Base-by-base conservation (phyloP, 176 grass and related monocot species). In the Carex pumila region DNA sequence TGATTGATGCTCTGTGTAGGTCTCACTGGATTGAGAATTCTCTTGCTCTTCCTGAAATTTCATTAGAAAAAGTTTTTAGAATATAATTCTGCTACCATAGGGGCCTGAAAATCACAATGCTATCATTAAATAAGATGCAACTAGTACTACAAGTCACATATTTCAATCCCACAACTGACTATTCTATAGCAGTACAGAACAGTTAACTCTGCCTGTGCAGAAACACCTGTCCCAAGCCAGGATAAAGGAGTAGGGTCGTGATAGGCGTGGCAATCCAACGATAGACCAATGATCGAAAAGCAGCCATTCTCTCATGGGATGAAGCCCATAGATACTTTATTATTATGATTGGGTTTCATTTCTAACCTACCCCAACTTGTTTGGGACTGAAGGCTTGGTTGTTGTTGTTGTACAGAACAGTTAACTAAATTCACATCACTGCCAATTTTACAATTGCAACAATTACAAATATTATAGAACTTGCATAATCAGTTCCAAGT, bases 11-110 rank as follows among this genome's bases (percentile, higher is more conserved):
- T 83, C 80, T 12, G 61, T 50, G 41, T 83, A 52, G 34, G 61
- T 83, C 61, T 83, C 80, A 83, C 36, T 22, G 45, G 80, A 66
- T 41, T 81, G 79, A 52, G 80, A 83, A 68, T 83, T 83, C 17
- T 65, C 80, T 83, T 83, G 80, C 60, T 82, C 56, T 17, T 65
- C 80, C 80, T 83, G 21, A 64, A 67, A 53, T 34, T 55, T 52
- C 19, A 80, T 62, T 47, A 43, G 25, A 81, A 61, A 3, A 62
- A 80, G 53, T 41, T 43, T 25, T 75, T 29, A 47, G 17, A 41
- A 81, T 45, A 36, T 49, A 61, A 12, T 63, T 81, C 32, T 39
- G 45, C 56, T 64, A 13, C 18, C 7, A 22, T 18, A 22, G 55
- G 13, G 64, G 45, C 12, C 34, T 63, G 32, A 63, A 80, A 18